These are phyloP conservation scores for Pseudohalonectria lignicola DNA, from an alignment of 2,329 filamentous ascomycete genomes.

Conservation along the genomic window DNA sequence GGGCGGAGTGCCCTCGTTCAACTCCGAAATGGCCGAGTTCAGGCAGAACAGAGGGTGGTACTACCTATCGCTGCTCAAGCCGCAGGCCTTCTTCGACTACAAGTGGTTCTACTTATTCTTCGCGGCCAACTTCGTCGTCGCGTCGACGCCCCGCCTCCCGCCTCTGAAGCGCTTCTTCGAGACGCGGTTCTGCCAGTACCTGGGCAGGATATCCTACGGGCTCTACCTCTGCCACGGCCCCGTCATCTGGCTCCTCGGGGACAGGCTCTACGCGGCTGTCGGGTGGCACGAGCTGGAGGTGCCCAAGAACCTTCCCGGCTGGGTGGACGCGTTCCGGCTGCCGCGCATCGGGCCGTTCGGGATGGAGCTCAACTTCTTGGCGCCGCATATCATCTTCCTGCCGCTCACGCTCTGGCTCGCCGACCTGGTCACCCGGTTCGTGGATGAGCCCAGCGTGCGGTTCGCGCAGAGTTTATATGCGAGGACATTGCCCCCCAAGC, in stretches of 20 bases:
- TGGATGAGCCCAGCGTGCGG: slow-evolving; percentile 51
- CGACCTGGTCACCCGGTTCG: slow-evolving; percentile 39
- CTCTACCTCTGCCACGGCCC: slow-evolving; percentile 57
- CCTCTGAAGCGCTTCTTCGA: slow-evolving; percentile 51
- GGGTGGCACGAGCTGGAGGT: slow-evolving; percentile 34
- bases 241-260: slow-evolving; percentile 45
- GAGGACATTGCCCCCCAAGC: slow-evolving; percentile 11
- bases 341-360: slow-evolving; percentile 46
- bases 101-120: slow-evolving; percentile 61
- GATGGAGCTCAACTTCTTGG: slow-evolving; percentile 47
- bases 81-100: slow-evolving; percentile 52
- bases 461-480: slow-evolving; percentile 47
- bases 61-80: slow-evolving; percentile 48
- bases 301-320: slow-evolving; percentile 37
- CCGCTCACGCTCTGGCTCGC: slow-evolving; percentile 49
- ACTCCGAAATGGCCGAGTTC: slow-evolving; percentile 34
- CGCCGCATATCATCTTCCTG: slow-evolving; percentile 47
- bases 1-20: slow-evolving; percentile 47
- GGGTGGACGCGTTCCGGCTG: slow-evolving; percentile 45
- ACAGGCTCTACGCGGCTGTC: slow-evolving; percentile 50
- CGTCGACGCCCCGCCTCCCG: slow-evolving; percentile 42
- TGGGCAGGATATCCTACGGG: slow-evolving; percentile 50
- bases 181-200: slow-evolving; percentile 44
- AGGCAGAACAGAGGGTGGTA: slow-evolving; percentile 48
- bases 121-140: slow-evolving; percentile 45